Conservation (phyloP, 768 basidiomycete genomes). For the Hygrophoropsis aurantiaca region DNA sequence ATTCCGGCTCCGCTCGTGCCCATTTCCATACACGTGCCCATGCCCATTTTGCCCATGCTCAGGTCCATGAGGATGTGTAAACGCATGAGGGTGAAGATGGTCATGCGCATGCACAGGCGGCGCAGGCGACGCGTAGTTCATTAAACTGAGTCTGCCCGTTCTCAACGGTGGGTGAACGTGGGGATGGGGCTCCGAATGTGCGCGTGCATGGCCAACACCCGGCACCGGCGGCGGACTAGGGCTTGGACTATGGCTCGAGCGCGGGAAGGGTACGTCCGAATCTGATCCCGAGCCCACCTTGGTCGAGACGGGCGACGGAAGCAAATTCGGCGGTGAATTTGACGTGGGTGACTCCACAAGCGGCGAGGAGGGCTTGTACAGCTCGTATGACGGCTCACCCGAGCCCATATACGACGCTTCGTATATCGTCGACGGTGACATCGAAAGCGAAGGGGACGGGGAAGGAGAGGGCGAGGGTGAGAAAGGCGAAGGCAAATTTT, state of each 20-base stretch:
- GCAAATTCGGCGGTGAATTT: too few species aligned
- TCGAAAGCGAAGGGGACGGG: background rate
- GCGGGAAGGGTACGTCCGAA: slow-evolving; percentile 11
- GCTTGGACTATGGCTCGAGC: slow-evolving; percentile 15
- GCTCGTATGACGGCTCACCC: too few species aligned
- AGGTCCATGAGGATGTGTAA: background rate
- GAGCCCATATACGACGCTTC: background rate
- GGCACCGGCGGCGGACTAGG: too few species aligned
- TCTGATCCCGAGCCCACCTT: slow-evolving; percentile 3
- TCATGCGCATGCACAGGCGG: too few species aligned
- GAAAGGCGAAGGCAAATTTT: slow-evolving; percentile 7
- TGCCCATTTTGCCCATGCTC: background rate
- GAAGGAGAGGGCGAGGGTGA: slow-evolving; percentile 1
- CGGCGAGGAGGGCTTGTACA: too few species aligned
- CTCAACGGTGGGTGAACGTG: background rate
- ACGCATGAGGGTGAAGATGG: too few species aligned
- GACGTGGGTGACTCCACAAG: too few species aligned
- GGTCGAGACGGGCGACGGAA: too few species aligned
- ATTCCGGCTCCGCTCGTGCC: too few species aligned
- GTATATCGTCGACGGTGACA: background rate
- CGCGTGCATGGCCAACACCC: too few species aligned
- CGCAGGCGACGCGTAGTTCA: slow-evolving; percentile 34
- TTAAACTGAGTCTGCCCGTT: slow-evolving; percentile 24
- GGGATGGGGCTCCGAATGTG: too few species aligned
- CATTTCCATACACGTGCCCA: background rate